These are phyloP conservation scores for Malus hybrid DNA, from an alignment of 331 rosid species.

Conservation along the genomic window DNA sequence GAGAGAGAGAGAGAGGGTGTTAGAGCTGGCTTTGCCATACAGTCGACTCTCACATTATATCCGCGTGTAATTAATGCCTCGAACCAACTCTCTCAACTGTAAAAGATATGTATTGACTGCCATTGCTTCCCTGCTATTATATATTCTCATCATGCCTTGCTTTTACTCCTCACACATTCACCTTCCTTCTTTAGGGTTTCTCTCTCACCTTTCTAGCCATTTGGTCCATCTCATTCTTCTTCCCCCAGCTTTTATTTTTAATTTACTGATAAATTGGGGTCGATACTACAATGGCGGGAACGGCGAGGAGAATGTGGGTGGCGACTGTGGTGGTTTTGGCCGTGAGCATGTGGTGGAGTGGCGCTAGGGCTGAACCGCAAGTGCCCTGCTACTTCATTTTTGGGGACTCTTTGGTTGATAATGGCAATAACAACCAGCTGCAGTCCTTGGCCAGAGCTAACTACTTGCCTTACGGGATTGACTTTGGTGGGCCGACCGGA, in stretches of 20 bases:
- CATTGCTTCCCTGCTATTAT: constrained; percentile 12
- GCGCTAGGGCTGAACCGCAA: constrained; percentile 25
- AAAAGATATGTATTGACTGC: constrained; percentile 12
- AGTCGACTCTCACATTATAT: constrained; percentile 32
- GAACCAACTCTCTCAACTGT: constrained; percentile 43
- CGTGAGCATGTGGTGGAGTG: constrained; percentile 1
- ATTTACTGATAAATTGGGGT: not conserved
- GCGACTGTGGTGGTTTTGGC: constrained; percentile 14
- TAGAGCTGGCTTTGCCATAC: constrained; percentile 10
- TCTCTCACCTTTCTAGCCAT: not conserved
- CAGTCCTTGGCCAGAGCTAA: constrained; percentile 45
- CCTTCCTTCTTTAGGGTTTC: not conserved
- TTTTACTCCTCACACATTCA: constrained; percentile 7
- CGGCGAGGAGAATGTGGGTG: not conserved
- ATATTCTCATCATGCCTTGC: constrained; percentile 16
- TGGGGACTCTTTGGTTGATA: constrained; percentile 47
- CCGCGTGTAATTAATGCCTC: constrained; percentile 75
- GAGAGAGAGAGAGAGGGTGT: not conserved
- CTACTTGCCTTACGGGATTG: constrained; percentile 46
- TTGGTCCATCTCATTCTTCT: not conserved
- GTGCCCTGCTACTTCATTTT: constrained; percentile 50
- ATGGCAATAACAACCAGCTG: constrained; percentile 48
- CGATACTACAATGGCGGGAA: constrained; percentile 5
- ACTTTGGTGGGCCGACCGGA: constrained; percentile 45
- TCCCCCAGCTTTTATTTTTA: not conserved